Evolutionary conservation across 768 basidiomycete genomes (phyloP).

Genomic region (Trametes cubensis): DNA sequence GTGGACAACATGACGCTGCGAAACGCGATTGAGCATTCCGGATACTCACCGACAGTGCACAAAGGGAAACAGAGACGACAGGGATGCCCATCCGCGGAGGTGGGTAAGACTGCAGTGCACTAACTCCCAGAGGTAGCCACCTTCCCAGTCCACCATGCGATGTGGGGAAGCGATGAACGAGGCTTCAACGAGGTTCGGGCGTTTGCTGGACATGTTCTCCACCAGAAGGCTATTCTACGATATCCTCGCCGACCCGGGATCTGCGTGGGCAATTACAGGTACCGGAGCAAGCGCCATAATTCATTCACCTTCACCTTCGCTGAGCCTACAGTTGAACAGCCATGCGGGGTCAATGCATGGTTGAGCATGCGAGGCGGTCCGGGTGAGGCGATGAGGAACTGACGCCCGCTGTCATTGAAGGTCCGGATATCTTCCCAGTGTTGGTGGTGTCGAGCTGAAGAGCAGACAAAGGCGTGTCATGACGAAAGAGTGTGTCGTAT

Average conservation of each 20-base stretch:
- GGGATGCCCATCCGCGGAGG: neutral
- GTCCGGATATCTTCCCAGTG: neutral
- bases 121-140: no score
- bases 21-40: neutral
- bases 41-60: neutral
- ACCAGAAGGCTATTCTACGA: neutral
- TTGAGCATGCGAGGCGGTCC: no score
- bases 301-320: no score
- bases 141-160: neutral
- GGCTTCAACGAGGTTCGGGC: neutral
- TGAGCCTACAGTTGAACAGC: no score
- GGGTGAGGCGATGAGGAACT: no score
- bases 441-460: neutral
- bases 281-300: no score
- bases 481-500: neutral
- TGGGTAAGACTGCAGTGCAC: neutral
- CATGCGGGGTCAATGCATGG: no score
- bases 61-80: no score
- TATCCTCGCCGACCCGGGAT: neutral
- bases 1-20: neutral
- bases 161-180: neutral
- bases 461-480: neutral
- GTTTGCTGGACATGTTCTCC: neutral
- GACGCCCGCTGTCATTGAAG: neutral
- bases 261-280: neutral